Evolutionary conservation across 108 stramenopile species (phyloP).

Genomic region (Skeletonema menzelii): DNA sequence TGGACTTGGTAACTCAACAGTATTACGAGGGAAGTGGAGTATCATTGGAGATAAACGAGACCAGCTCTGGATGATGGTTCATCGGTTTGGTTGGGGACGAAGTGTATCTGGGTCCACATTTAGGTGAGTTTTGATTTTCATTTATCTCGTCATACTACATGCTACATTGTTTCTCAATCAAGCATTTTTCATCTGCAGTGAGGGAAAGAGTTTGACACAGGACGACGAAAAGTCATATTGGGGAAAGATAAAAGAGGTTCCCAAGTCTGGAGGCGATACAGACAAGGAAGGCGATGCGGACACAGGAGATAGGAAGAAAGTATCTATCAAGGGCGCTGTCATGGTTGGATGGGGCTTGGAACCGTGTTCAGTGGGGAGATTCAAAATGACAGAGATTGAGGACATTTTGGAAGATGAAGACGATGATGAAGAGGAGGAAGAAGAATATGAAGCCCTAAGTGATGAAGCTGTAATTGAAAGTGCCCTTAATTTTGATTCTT

Average conservation of each 20-base stretch:
- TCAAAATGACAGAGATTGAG: constrained; percentile 67
- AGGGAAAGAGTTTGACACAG: constrained; percentile 63
- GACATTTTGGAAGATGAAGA: constrained; percentile 57
- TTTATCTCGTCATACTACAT: not conserved
- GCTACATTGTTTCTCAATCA: not conserved
- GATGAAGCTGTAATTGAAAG: constrained; percentile 14
- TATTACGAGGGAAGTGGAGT: constrained; percentile 78
- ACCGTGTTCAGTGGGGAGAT: constrained; percentile 66
- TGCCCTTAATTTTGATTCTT: constrained; percentile 25
- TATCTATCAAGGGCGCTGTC: constrained; percentile 65
- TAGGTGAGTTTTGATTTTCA: constrained; percentile 38
- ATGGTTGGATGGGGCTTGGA: constrained; percentile 76
- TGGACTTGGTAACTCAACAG: constrained; percentile 65
- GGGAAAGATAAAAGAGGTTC: constrained; percentile 65
- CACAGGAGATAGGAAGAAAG: constrained; percentile 22
- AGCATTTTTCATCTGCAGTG: constrained; percentile 36
- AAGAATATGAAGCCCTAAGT: constrained; percentile 35
- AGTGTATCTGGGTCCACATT: constrained; percentile 76
- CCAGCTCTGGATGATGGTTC: constrained; percentile 86
- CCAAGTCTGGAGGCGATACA: constrained; percentile 13
- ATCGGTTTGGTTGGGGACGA: constrained; percentile 82
- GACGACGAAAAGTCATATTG: constrained; percentile 79
- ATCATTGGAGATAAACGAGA: constrained; percentile 72
- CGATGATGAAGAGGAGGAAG: constrained; percentile 56
- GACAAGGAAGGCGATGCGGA: constrained; percentile 13